Conservation (phyloP, 768 basidiomycete genomes). For the Podaxis sp. region DNA sequence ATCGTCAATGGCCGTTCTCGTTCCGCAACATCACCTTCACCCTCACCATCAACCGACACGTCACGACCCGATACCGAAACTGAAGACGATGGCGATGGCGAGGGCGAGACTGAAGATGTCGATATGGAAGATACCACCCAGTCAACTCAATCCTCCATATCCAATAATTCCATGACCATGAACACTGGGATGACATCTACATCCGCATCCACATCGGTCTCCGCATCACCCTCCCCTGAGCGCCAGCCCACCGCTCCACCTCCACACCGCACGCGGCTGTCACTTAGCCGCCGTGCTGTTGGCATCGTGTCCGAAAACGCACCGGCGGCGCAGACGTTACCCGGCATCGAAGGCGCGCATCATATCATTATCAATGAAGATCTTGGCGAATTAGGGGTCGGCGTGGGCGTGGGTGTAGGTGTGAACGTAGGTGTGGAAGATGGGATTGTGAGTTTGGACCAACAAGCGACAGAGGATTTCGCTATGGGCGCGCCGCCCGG, state of each 20-base stretch:
- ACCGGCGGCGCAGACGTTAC: constrained; percentile 20
- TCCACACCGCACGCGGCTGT: constrained; percentile 20
- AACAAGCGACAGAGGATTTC: constrained; percentile 73
- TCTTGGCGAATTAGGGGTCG: constrained; percentile 23
- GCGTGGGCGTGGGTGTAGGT: constrained; percentile 24
- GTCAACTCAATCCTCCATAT: not conserved
- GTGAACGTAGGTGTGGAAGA: constrained; percentile 65
- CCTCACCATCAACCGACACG: constrained; percentile 38
- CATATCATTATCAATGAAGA: constrained; percentile 45
- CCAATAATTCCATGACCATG: not conserved
- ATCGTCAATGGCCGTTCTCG: constrained; percentile 25
- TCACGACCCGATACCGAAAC: constrained; percentile 74
- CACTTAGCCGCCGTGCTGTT: constrained; percentile 28
- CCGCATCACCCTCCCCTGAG: constrained; percentile 31
- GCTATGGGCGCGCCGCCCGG: constrained; percentile 90
- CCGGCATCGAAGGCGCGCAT: constrained; percentile 21
- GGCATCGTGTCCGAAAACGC: constrained; percentile 42
- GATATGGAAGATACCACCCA: constrained; percentile 35
- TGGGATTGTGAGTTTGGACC: constrained; percentile 70
- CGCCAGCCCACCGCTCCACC: constrained; percentile 22
- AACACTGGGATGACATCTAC: constrained; percentile 20
- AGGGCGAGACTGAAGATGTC: constrained; percentile 57
- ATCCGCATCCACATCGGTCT: constrained; percentile 29
- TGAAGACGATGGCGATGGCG: constrained; percentile 73
- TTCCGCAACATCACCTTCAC: constrained; percentile 31